Evolutionary conservation across 352 stramenopile genomes (phyloP), one percentile per base, ranked within the genome.

Genomic region (Aphanomyces stellatus): DNA sequence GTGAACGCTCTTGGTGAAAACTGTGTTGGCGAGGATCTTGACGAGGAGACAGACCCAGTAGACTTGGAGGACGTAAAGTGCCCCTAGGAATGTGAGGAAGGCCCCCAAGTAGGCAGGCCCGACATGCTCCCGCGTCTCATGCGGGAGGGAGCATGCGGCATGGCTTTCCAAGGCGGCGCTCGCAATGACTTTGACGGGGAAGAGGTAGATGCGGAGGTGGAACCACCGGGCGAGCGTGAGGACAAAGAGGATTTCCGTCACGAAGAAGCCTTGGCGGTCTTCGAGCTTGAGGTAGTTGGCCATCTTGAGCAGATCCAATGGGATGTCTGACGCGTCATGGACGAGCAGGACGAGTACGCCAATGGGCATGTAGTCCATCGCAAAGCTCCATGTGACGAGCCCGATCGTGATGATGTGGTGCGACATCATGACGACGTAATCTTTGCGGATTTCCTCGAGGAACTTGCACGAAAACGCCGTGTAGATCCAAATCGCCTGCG

Each of bases 371-470:
- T 87, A 94, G n/a, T 85, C 82, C 31, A 92, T 72, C 1, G 76
- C 76, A 71, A 90, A 93, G 46, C 82, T 93, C 82, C 84, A 93
- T 24, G 79, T 89, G 30, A 96, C 82, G 24, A 96, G 76, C 41
- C 81, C 80, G 51, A 95, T 92, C 2, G 87, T 96, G 37, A 94
- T 80, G 30, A 91, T 77, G 69, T 95, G 87, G 72, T 95, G 87
- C 1, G 85, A 84, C 86, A 96, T 95, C 86, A 96, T 96, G 27
- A 93, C 83, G 46, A 93, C 69, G 74, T 94, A 93, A 60, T 96
- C 87, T 72, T 93, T 93, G 53, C 85, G 83, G 53, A 91, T 87
- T 68, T 92, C 85, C 67, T 96, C 87, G 30, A 96, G 65, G 66
- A 90, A 96, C 65, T 93, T 91, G 73, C 85, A 94, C 65, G 82